Base-by-base conservation (phyloP, 2,329 filamentous ascomycete genomes). In the Celoporthe dispersa region DNA sequence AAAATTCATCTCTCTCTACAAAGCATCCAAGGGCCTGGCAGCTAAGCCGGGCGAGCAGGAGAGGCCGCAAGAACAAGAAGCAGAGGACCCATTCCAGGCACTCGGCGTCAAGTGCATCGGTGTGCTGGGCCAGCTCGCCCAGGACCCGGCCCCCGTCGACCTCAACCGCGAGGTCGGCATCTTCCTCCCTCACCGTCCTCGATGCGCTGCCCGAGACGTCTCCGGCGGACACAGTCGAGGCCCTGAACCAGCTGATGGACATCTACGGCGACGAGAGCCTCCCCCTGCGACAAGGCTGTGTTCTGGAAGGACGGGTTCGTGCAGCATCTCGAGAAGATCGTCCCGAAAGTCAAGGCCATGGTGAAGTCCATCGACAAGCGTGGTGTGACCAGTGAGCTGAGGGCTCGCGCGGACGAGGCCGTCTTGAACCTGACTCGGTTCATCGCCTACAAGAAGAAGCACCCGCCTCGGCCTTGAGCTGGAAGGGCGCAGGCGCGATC, bases 51-150 rank as follows among this genome's bases (percentile, higher is more conserved):
- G 60, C 22, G 68, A 57, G 35, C 60, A 72, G 37, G 68, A 68
- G 14, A 67, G 74, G 66, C 70, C 59, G 12, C 76, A 79, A 53
- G 72, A 60, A 16, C 76, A 78, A 28, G 76, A 79, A 53, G 72
- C 75, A 2, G 78, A 83, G 9, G 88, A 91, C 72, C 86, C 88
- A 37, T 89, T 91, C 79, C 88, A 89, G 77, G 82, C 83, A 51
- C 83, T 91, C 2, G 85, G 88, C 37, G 88, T 91, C 73, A 91
- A 91, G 80, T 91, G 88, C 75, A 83, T 92, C 73, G 90, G 90
- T 67, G 88, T 91, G 8, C 83, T 92, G 14, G 90, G 90, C 70
- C 87, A 88, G 75, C 82, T 92, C 11, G 90, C 88, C 1, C 81
- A 86, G 11, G 79, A 86, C 66, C 86, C 87, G 4, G 84, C 86